Base-by-base conservation (phyloP, 306 rosid species). In the Malus fusca region DNA sequence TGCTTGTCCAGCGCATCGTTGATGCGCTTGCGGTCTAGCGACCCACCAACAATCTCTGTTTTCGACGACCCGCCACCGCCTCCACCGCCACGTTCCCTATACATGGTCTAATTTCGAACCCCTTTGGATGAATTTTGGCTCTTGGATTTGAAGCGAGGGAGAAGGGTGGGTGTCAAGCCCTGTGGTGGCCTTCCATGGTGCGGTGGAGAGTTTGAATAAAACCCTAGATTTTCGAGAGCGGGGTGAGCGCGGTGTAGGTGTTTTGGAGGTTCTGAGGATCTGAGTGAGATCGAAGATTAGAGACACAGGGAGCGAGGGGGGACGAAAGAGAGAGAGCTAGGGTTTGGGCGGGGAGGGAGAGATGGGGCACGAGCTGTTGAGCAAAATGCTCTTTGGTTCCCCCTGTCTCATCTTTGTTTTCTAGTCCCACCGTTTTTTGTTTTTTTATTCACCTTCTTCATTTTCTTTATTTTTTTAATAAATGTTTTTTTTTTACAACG, bases 1-100 rank as follows among this genome's bases (percentile, higher is more conserved):
- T 88, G 91, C 79, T 88, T 88, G 70, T 88, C 91, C 30, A 88
- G 87, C 28, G 89, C 91, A 83, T 88, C 91, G 82, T 85, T 88
- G 84, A 88, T 88, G 77, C 89, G 89, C 89, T 88, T 88, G 19
- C 91, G 91, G 82, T 88, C 89, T 61, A 80, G 75, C 25, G 87
- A 67, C 15, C 87, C 87, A 21, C 85, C 88, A 3, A 81, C 84
- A 69, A 85, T 79, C 77, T 88, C 91, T 75, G 87, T 80, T 75
- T 86, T 88, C 62, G 91, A 85, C 22, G 87, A 88, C 61, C 84
- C 90, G 56, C 77, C 87, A 59, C 77, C 79, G 21, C 82, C 90
- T 53, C 77, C 89, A 59, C 82, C 83, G 21, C 85, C 91, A 60
- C 91, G 91, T 51, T 85, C 91, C 56, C 86, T 85, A 69, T 85